Evolutionary conservation across 257 asterid species (phyloP).

Genomic region (Solanum chiquidenum): DNA sequence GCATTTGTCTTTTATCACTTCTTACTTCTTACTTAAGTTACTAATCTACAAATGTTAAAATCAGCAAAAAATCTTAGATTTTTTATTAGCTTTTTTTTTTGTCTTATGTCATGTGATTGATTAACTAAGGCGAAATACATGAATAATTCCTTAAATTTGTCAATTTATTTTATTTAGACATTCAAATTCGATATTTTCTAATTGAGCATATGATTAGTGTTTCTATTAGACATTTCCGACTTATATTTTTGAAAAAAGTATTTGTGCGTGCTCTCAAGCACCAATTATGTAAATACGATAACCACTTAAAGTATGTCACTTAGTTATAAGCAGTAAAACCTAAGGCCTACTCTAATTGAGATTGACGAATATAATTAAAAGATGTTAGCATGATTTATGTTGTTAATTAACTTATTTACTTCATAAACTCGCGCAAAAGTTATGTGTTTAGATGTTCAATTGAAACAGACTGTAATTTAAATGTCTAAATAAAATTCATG

Average conservation of each 20-base stretch:
- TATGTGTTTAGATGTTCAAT: background rate
- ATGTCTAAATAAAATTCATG: background rate
- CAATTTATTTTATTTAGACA: background rate
- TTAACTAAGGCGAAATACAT: background rate
- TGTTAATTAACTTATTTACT: background rate
- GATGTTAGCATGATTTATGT: background rate
- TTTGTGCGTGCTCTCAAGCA: background rate
- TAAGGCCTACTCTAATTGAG: background rate
- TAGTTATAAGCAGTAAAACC: background rate
- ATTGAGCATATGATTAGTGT: background rate
- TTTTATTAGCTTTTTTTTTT: background rate
- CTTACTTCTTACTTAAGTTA: background rate
- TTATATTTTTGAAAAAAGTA: background rate
- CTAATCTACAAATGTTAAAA: background rate
- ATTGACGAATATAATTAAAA: background rate
- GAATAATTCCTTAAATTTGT: background rate
- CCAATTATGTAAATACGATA: background rate
- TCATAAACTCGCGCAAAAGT: background rate
- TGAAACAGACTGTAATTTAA: accelerated
- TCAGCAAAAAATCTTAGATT: background rate
- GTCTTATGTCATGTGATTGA: background rate
- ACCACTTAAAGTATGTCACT: background rate
- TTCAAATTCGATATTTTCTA: background rate
- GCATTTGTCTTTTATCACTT: background rate
- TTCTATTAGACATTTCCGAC: background rate